phyloP scores from a whole-genome alignment of 1,284 basidiomycete species.

The Cutaneotrichosporon dermatis region DNA sequence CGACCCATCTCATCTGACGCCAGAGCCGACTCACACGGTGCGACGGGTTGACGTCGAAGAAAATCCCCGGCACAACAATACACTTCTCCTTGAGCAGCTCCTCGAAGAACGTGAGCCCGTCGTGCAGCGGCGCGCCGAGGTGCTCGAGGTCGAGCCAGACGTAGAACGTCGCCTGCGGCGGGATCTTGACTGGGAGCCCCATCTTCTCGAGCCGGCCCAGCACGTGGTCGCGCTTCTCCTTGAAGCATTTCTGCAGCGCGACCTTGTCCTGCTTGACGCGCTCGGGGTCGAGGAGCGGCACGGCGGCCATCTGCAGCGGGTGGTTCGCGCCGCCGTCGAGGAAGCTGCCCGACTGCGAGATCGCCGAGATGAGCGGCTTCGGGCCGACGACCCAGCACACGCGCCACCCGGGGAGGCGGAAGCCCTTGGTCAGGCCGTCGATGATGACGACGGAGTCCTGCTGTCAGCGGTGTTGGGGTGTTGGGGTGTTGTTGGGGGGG shows the following conservation, averaged over 20 bases:
- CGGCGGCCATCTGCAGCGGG: slow-evolving; percentile 80
- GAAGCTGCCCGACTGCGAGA: slow-evolving; percentile 83
- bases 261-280: slow-evolving; percentile 69
- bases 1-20: slow-evolving; percentile 50
- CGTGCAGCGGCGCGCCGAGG: slow-evolving; percentile 75
- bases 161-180: slow-evolving; percentile 75
- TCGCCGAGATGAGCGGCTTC: slow-evolving; percentile 76
- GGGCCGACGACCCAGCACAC: slow-evolving; percentile 95
- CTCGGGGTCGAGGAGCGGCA: slow-evolving; percentile 69
- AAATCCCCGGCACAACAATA: slow-evolving; percentile 57
- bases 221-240: slow-evolving; percentile 83
- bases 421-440: slow-evolving; percentile 86
- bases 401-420: slow-evolving; percentile 78
- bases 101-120: slow-evolving; percentile 90
- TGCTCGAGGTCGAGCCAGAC: slow-evolving; percentile 82
- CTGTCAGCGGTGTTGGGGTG: not conserved
- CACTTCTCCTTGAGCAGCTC: slow-evolving; percentile 68
- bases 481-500: too few species aligned
- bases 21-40: slow-evolving; percentile 50
- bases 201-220: slow-evolving; percentile 73
- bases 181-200: slow-evolving; percentile 68
- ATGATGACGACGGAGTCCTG: slow-evolving; percentile 77
- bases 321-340: slow-evolving; percentile 84
- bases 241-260: slow-evolving; percentile 82
- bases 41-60: slow-evolving; percentile 82